These are phyloP conservation scores for Crithidia expoeki DNA, from an alignment of 208 protist species.

Conservation along the genomic window DNA sequence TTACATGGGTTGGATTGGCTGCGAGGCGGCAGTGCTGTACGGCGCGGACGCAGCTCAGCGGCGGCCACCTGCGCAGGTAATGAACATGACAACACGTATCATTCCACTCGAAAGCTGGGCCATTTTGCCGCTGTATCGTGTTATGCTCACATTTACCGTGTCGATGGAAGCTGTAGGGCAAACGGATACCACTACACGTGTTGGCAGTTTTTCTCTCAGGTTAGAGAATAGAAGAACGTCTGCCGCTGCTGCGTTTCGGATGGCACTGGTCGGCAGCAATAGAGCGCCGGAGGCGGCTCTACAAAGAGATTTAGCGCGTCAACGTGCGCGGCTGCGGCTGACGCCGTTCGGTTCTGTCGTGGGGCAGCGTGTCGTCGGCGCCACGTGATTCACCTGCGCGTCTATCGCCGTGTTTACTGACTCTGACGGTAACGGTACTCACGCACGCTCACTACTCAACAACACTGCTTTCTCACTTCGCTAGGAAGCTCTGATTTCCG, in stretches of 20 bases:
- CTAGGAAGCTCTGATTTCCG: slow-evolving; percentile 5
- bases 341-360: slow-evolving; percentile 8
- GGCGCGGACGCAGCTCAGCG: slow-evolving; percentile 31
- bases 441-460: neutral
- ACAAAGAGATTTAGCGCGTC: slow-evolving; percentile 10
- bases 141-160: slow-evolving; percentile 7
- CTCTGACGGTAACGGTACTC: no score
- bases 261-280: slow-evolving; percentile 9
- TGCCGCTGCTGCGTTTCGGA: slow-evolving; percentile 7
- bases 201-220: no score
- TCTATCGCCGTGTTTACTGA: slow-evolving; percentile 5
- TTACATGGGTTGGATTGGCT: slow-evolving; percentile 41
- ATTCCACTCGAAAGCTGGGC: neutral
- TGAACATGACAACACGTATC: neutral
- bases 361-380: slow-evolving; percentile 6
- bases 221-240: no score
- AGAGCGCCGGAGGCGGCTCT: slow-evolving; percentile 3
- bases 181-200: no score
- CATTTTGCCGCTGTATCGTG: slow-evolving; percentile 15
- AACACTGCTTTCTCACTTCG: neutral
- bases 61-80: neutral
- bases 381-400: slow-evolving; percentile 12
- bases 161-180: neutral
- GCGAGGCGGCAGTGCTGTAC: slow-evolving; percentile 43
- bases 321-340: slow-evolving; percentile 1